Conservation (phyloP, 108 stramenopile genomes). For the Cylindrotheca closterium region DNA sequence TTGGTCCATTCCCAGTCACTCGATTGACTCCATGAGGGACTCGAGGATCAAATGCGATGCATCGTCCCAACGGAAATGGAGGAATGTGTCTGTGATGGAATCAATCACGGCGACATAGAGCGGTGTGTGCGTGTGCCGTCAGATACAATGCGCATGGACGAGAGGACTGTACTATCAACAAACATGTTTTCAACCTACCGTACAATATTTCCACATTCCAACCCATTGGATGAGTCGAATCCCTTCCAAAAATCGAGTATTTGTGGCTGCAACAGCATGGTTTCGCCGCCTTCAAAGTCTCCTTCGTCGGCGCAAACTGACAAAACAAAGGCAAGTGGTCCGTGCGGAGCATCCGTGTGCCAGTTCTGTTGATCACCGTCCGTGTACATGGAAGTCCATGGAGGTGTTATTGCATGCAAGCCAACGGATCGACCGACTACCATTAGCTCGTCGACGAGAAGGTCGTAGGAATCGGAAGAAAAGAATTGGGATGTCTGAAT, state of each 20-base stretch:
- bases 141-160: background rate
- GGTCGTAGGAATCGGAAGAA: constrained; percentile 6
- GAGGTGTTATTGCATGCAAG: constrained; percentile 35
- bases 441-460: constrained; percentile 25
- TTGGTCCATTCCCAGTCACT: constrained; percentile 20
- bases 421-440: constrained; percentile 36
- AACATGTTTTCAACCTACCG: constrained; percentile 17
- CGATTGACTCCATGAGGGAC: constrained; percentile 43
- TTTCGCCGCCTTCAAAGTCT: constrained; percentile 45
- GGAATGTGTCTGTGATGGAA: constrained; percentile 5
- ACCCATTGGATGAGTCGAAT: constrained; percentile 21
- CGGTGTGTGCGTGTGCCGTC: background rate
- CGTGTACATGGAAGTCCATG: constrained; percentile 43
- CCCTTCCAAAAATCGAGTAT: constrained; percentile 39
- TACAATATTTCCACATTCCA: constrained; percentile 21
- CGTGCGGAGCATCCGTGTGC: constrained; percentile 41
- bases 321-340: constrained; percentile 38
- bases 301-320: constrained; percentile 12
- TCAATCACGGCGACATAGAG: background rate
- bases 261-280: constrained; percentile 29
- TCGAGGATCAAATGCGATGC: constrained; percentile 39
- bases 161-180: background rate
- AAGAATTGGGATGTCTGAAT: constrained; percentile 18
- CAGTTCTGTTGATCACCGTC: constrained; percentile 41
- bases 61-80: constrained; percentile 34